Conservation (phyloP, 2,329 filamentous ascomycete species). For the Zalaria sp. region DNA sequence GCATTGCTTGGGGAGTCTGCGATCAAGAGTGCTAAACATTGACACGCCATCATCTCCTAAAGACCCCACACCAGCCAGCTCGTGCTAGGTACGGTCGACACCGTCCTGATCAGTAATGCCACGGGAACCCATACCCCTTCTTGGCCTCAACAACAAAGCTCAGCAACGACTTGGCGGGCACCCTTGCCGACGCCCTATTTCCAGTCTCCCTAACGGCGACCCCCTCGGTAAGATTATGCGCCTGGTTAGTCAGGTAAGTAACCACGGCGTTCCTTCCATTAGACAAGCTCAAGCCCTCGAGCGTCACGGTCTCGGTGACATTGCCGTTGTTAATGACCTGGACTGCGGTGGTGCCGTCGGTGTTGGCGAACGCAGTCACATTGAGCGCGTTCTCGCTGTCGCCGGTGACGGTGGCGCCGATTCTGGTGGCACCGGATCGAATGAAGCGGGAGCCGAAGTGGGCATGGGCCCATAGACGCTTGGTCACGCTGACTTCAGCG, state of each 20-base stretch:
- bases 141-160: not conserved
- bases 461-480: conserved; percentile 28
- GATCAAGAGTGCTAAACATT: no score
- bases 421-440: conserved; percentile 21
- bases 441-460: conserved; percentile 22
- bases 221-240: conserved; percentile 5
- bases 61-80: no score
- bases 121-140: no score
- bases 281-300: not conserved
- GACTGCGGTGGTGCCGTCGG: conserved; percentile 19
- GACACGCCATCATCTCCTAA: no score
- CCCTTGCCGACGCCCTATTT: not conserved
- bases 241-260: conserved; percentile 9
- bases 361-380: conserved; percentile 17
- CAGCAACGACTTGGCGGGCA: not conserved
- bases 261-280: conserved; percentile 1
- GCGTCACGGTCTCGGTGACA: conserved; percentile 8
- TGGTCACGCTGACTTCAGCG: conserved; percentile 28
- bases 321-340: conserved; percentile 22
- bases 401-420: conserved; percentile 15
- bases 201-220: not conserved
- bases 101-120: no score
- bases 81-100: no score
- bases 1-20: no score
- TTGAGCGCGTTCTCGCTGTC: conserved; percentile 14